Evolutionary conservation across 192 early-diverging fungal species (phyloP).

Genomic region (Coemansia sp.): DNA sequence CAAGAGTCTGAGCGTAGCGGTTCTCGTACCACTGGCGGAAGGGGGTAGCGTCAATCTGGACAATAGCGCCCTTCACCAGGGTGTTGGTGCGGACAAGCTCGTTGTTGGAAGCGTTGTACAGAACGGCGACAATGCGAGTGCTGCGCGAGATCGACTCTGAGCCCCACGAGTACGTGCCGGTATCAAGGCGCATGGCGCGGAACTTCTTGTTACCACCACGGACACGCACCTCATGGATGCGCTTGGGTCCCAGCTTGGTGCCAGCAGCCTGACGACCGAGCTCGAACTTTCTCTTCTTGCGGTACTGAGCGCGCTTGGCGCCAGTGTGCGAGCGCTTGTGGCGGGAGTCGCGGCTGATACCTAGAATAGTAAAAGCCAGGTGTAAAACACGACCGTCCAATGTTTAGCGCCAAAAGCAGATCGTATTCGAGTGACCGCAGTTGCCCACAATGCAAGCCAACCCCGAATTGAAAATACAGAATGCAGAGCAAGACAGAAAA

Average conservation of each 20-base stretch:
- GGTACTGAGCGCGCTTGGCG: constrained; percentile 98
- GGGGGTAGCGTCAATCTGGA: constrained; percentile 97
- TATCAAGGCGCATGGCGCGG: constrained; percentile 94
- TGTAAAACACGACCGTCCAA: no score
- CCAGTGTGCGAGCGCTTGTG: constrained; percentile 97
- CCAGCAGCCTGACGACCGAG: constrained; percentile 96
- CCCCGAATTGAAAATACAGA: background rate
- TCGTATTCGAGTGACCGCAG: background rate
- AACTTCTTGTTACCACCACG: constrained; percentile 99
- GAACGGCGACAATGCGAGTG: constrained; percentile 91
- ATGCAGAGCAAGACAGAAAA: no score
- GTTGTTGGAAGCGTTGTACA: constrained; percentile 99
- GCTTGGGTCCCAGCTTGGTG: constrained; percentile 96
- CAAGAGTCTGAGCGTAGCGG: constrained; percentile 87
- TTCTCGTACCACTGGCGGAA: constrained; percentile 99
- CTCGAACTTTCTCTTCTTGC: constrained; percentile 99
- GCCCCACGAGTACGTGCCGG: constrained; percentile 97
- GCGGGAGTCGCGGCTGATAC: constrained; percentile 99
- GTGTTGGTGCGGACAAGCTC: constrained; percentile 99
- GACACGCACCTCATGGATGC: constrained; percentile 92
- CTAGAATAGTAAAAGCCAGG: constrained; percentile 47
- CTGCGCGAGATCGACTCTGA: constrained; percentile 92
- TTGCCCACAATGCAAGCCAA: background rate
- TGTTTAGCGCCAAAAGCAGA: background rate
- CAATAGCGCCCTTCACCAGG: constrained; percentile 94